Conservation (phyloP, 768 basidiomycete species). For the Trametes sanguinea region DNA sequence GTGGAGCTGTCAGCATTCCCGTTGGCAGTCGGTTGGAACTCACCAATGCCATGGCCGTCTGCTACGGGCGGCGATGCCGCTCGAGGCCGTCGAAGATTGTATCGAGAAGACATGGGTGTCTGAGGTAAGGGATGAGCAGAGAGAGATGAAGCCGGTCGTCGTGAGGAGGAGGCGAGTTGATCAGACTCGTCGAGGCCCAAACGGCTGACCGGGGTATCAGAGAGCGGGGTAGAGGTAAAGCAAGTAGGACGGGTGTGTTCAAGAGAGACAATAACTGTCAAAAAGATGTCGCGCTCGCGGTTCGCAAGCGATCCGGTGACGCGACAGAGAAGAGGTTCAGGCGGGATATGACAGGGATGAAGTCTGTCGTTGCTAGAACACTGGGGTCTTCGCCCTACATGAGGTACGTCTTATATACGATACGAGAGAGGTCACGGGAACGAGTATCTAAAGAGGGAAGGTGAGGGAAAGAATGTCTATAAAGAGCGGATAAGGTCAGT, state of each 20-base stretch:
- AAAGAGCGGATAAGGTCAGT: no score
- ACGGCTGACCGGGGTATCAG: not conserved
- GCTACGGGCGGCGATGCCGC: not conserved
- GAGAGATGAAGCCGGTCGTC: no score
- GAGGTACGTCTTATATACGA: no score
- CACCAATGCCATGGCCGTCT: slow-evolving; percentile 5
- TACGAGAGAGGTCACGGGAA: no score
- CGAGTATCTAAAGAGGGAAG: no score
- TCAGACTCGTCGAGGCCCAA: slow-evolving; percentile 24
- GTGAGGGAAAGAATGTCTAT: no score
- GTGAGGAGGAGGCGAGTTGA: slow-evolving; percentile 21
- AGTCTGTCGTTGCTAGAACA: no score
- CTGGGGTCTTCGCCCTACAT: no score
- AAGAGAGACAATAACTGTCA: not conserved
- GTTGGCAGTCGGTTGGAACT: not conserved
- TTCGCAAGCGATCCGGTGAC: no score
- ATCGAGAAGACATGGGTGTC: slow-evolving; percentile 12
- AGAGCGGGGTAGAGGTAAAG: not conserved
- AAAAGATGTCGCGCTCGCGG: slow-evolving; percentile 10
- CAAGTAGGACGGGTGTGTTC: not conserved
- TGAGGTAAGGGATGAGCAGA: not conserved
- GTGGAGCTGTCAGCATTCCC: not conserved
- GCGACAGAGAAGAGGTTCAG: no score
- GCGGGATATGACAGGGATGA: no score
- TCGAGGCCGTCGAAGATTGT: slow-evolving; percentile 16